A percentile compares a stretch with the other conserved stretches of the same genome.
Conservation (phyloP, 169 alveolate species). For the Plasmodium malariae region DNA sequence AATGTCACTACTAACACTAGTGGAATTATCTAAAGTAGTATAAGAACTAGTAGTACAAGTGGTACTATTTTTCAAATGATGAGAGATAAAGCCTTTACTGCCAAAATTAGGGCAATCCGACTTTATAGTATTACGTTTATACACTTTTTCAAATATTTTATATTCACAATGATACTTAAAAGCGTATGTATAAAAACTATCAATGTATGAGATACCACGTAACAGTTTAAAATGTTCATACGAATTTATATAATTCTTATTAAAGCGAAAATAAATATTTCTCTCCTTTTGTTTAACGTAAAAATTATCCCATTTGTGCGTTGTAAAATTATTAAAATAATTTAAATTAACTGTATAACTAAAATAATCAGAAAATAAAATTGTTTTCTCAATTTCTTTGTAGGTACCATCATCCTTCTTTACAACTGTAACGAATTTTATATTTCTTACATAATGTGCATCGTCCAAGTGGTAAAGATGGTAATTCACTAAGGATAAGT, state of each 20-base stretch:
- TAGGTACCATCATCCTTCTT: slow-evolving; percentile 9
- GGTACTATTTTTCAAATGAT: no score
- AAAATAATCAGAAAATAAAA: slow-evolving; percentile 17
- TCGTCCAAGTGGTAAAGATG: not conserved
- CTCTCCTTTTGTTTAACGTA: not conserved
- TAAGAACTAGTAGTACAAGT: no score
- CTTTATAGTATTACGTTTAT: no score
- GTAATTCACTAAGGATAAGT: slow-evolving; percentile 25
- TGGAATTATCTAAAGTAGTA: no score
- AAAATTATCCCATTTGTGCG: not conserved
- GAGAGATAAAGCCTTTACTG: no score
- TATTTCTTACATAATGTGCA: not conserved
- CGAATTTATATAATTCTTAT: slow-evolving; percentile 3
- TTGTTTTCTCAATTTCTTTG: slow-evolving; percentile 1
- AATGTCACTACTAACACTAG: no score
- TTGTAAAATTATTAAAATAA: slow-evolving; percentile 6
- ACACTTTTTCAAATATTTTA: slow-evolving; percentile 10
- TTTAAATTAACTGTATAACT: not conserved
- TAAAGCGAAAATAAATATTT: not conserved
- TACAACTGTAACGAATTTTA: slow-evolving; percentile 5
- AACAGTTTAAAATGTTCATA: slow-evolving; percentile 5
- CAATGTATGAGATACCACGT: slow-evolving; percentile 23
- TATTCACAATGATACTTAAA: slow-evolving; percentile 34
- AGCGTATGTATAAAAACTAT: slow-evolving; percentile 27
- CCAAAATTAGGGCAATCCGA: no score